These are phyloP conservation scores for Cladosporium sp. DNA, from an alignment of 2,329 filamentous ascomycete genomes.

Conservation along the genomic window DNA sequence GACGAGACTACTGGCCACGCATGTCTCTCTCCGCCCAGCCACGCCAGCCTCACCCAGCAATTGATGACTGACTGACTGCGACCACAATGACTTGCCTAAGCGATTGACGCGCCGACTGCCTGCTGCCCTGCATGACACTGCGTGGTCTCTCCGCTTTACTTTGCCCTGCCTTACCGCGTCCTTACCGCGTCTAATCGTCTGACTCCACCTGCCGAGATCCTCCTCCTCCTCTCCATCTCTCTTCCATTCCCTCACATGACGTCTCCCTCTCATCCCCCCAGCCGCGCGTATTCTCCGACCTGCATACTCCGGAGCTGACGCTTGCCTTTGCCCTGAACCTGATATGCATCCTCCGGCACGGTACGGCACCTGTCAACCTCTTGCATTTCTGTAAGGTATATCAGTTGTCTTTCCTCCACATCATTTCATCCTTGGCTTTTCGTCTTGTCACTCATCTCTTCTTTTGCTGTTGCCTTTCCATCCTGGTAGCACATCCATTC, in stretches of 20 bases:
- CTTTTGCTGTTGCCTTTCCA: slow-evolving; percentile 2
- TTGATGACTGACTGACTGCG: no score
- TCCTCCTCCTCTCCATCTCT: background rate
- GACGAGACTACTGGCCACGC: no score
- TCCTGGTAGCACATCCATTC: slow-evolving; percentile 9
- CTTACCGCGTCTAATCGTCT: no score
- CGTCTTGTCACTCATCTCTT: background rate
- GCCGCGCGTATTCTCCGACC: slow-evolving; percentile 13
- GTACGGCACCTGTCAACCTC: slow-evolving; percentile 6
- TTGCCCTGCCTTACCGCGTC: no score
- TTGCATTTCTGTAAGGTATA: slow-evolving; percentile 2
- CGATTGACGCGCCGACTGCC: no score
- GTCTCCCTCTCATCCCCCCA: slow-evolving; percentile 7
- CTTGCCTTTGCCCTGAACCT: no score
- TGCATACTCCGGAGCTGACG: background rate
- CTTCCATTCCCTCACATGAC: no score
- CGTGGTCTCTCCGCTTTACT: no score
- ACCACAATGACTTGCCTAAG: no score
- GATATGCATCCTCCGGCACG: background rate
- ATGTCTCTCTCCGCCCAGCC: no score
- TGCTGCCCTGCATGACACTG: no score
- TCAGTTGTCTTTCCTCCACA: background rate
- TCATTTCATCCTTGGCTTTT: background rate
- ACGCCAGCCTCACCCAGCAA: no score
- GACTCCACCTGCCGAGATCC: background rate